Evolutionary conservation across 78 protist species (phyloP).

Genomic region (Carpediemonas membranifera): DNA sequence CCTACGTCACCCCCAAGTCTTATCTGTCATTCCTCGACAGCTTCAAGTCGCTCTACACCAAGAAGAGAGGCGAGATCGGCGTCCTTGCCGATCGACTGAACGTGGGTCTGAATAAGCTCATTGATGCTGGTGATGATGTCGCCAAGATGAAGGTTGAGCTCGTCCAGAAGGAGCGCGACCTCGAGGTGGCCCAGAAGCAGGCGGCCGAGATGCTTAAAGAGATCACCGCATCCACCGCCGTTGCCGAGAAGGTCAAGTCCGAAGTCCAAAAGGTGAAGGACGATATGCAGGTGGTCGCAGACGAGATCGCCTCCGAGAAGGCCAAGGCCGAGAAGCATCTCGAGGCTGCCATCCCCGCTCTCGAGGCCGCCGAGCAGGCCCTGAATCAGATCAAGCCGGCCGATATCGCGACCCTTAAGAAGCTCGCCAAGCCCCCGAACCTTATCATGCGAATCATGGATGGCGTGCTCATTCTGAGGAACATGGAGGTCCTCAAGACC

Average conservation of each 20-base stretch:
- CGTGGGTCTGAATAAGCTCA: conserved; percentile 63
- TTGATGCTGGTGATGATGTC: conserved; percentile 53
- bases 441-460: conserved; percentile 63
- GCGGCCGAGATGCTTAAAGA: conserved; percentile 45
- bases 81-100: conserved; percentile 38
- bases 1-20: conserved; percentile 75
- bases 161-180: conserved; percentile 46
- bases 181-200: conserved; percentile 40
- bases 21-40: conserved; percentile 60
- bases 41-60: conserved; percentile 46
- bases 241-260: conserved; percentile 16
- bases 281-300: conserved; percentile 43
- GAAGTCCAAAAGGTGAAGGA: conserved; percentile 55
- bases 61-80: conserved; percentile 42
- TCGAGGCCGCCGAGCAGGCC: conserved; percentile 50
- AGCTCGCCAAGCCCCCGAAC: conserved; percentile 56
- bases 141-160: conserved; percentile 54
- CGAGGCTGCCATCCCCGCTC: conserved; percentile 28
- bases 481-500: neutral
- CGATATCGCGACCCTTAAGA: conserved; percentile 49
- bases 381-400: conserved; percentile 47
- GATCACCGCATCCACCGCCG: conserved; percentile 36
- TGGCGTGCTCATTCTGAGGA: conserved; percentile 56
- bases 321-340: conserved; percentile 59
- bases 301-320: conserved; percentile 38